phyloP scores from a whole-genome alignment of 2,329 filamentous ascomycete species.

The Calonectria pauciramosa region DNA sequence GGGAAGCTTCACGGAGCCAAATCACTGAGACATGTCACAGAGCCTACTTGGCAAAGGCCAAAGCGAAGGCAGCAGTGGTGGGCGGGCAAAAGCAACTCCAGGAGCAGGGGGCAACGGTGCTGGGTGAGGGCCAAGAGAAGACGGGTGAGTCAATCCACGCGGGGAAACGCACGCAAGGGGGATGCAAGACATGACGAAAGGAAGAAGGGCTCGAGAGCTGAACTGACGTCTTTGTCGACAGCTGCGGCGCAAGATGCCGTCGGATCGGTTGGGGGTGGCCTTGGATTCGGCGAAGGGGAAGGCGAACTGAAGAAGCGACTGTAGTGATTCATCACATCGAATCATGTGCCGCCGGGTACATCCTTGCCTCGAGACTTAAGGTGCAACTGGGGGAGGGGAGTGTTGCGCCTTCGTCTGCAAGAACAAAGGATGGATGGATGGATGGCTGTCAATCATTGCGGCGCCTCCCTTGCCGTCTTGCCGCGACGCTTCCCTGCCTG shows the following conservation, averaged over 20 bases:
- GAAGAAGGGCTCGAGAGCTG: constrained; percentile 6
- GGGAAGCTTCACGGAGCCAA: not conserved
- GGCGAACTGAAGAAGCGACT: constrained; percentile 21
- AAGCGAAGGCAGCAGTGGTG: constrained; percentile 7
- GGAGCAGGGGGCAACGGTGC: constrained; percentile 3
- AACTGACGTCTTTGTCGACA: constrained; percentile 14
- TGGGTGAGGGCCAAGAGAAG: constrained; percentile 12
- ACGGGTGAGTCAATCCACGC: constrained; percentile 4
- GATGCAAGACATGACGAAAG: constrained; percentile 17
- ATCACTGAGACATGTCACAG: constrained; percentile 25
- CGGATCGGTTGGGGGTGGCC: constrained; percentile 16
- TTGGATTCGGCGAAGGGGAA: constrained; percentile 7
- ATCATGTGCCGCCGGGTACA: not conserved
- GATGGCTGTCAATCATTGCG: not conserved
- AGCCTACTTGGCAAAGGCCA: constrained; percentile 19
- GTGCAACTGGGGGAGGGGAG: not conserved
- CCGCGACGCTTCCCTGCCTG: not conserved
- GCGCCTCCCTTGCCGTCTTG: constrained; percentile 4
- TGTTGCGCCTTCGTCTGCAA: not conserved
- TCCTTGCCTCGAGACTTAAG: not conserved
- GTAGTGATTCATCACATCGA: constrained; percentile 5
- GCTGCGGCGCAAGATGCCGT: constrained; percentile 15
- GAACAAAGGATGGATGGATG: not conserved
- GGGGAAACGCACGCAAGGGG: not conserved
- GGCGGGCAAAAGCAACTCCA: constrained; percentile 17